Base-by-base conservation (phyloP, 257 asterid species). In the Anisodus tanguticus region DNA sequence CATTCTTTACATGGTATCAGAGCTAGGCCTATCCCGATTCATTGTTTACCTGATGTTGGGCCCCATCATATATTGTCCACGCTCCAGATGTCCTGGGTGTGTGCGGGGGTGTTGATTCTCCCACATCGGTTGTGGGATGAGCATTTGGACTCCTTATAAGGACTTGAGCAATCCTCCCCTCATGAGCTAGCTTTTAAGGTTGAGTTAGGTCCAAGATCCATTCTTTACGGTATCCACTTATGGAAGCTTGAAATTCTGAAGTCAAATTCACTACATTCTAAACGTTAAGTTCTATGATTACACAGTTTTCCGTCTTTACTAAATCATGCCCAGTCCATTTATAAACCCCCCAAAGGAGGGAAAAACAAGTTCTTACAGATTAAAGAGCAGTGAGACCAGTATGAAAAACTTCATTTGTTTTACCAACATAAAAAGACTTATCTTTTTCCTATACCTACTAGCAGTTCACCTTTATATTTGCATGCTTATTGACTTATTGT, bases 321-420 rank as follows among this genome's bases (percentile, higher is more conserved):
- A 16, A 69, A 69, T 69, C 78, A 69, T 41, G 13, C 78, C 35
- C 53, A 8, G 31, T 39, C 54, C 78, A 69, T 69, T 69, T 69
- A 69, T 69, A 41, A 41, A 69, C 54, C 35, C 54, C 78, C 78
- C 8, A 69, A 69, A 39, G 78, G 78, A 69, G 78, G 43, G 31
- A 69, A 35, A 69, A 69, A 31, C 78, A 41, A 69, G 78, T 69
- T 69, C 54, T 39, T 69, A 69, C 54, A 39, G 31, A 41, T 41
- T 39, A 69, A 66, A 69, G 54, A 69, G 54, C 78, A 69, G 78
- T 8, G 53, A n/a, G 54, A 16, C 54, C 15, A 39, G 78, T 69
- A 69, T 69, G 54, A 41, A 69, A 26, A 8, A 39, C 8, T 41
- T 69, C 3, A 39, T 69, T 41, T 69, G 16, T 69, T 16, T 69